A percentile compares a stretch with the other conserved stretches of the same genome.
These are phyloP conservation scores for Achlya hypogyna DNA, from an alignment of 352 stramenopile species.

Conservation along the genomic window DNA sequence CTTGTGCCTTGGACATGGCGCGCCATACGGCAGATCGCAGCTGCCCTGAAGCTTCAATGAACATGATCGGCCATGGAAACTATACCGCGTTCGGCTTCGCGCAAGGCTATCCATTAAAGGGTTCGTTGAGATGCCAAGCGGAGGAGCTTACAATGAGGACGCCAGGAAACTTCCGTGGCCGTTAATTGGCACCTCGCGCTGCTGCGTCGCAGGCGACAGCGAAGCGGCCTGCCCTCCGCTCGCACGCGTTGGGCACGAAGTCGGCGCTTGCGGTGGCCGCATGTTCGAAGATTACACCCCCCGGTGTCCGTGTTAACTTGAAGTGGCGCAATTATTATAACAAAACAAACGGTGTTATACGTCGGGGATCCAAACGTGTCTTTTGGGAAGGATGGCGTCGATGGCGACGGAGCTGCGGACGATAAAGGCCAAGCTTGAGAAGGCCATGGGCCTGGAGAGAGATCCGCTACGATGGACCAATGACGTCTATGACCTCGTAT, in stretches of 20 bases:
- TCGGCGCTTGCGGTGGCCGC: neutral
- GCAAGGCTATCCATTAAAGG: too few relatives aligned
- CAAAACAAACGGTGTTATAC: neutral
- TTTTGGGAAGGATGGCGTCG: neutral
- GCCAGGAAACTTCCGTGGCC: too few relatives aligned
- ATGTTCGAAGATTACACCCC: neutral
- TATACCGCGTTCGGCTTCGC: too few relatives aligned
- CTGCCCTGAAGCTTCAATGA: too few relatives aligned
- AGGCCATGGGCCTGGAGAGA: neutral
- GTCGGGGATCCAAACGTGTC: neutral
- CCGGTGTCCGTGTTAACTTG: neutral
- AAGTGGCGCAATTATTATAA: neutral
- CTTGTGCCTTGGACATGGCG: too few relatives aligned
- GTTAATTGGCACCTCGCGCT: too few relatives aligned
- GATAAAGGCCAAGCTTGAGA: constrained; percentile 14
- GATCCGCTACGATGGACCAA: constrained; percentile 8
- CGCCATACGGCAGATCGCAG: too few relatives aligned
- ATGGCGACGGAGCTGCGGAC: neutral
- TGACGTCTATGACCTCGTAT: neutral
- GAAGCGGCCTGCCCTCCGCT: too few relatives aligned
- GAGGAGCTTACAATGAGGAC: too few relatives aligned
- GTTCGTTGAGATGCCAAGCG: too few relatives aligned
- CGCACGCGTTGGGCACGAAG: neutral
- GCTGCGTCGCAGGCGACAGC: too few relatives aligned
- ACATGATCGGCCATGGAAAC: too few relatives aligned